Evolutionary conservation across 192 early-diverging fungal species (phyloP), one percentile per base, ranked within the genome.

Genomic region (Phlyctochytrium arcticum): DNA sequence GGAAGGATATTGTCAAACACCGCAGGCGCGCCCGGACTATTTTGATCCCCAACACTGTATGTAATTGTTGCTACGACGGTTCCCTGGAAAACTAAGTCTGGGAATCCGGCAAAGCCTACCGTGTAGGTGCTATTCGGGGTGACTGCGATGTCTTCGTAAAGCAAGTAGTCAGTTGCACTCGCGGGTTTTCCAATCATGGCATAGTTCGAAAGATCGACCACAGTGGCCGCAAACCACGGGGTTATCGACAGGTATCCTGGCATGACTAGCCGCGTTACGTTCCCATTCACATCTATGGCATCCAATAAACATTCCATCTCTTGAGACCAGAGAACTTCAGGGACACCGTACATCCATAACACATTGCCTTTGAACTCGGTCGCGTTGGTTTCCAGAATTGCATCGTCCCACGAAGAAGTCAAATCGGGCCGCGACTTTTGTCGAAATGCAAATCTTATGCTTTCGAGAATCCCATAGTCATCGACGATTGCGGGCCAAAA

Each of bases 261-360:
- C 54, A 32, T 55, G 1, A 27, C 32, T 4, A 55, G 32, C 32
- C 19, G 54, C 3, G 32, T 55, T 23, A 26, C 19, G 54, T 55
- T 32, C 26, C 54, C 54, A 31, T 19, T 26, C 17, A 55, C 24
- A 55, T 55, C 54, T 7, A 31, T 8, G 32, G 54, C 54, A 30
- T 55, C 54, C 24, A 31, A 26, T 19, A 55, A 23, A 33, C 54
- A 55, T 32, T 55, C 54, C 24, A 55, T 55, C 12, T 53, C 50
- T 27, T 53, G 50, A 12, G 50, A 53, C 50, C 50, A 53, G 17
- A 53, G 26, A 12, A 53, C 50, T 26, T 53, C 50, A 1, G 50
- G 50, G 1, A 53, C 50, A 15, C 50, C 50, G 27, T 53, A 53
- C 2, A 26, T 15, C 50, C 50, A 53, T 21, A 10, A 19, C 10